Percentiles rank a stretch among this genome's conserved stretches.
Conservation (phyloP, 768 basidiomycete genomes). For the Boletus tomentosulus region DNA sequence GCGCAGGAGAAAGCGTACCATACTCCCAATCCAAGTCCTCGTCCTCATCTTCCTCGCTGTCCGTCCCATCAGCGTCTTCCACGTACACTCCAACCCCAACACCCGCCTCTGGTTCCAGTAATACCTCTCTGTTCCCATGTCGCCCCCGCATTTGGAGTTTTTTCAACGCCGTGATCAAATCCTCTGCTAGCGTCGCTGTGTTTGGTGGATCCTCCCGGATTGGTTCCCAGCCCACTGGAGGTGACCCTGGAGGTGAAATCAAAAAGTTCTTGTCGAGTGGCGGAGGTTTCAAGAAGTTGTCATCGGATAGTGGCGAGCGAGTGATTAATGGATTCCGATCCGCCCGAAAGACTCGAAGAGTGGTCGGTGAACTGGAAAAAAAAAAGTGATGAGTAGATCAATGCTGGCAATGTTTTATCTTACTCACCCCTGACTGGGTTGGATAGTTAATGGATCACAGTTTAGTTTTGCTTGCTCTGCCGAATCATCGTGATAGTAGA, state of each 20-base stretch:
- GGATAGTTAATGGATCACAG: slow-evolving; percentile 62
- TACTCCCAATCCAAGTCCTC: slow-evolving; percentile 58
- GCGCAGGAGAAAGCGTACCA: slow-evolving; percentile 42
- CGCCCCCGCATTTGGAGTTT: slow-evolving; percentile 58
- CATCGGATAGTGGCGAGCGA: slow-evolving; percentile 26
- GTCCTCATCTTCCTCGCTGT: slow-evolving; percentile 24
- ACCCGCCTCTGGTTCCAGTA: slow-evolving; percentile 65
- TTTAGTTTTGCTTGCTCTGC: slow-evolving; percentile 65
- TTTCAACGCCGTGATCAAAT: slow-evolving; percentile 76
- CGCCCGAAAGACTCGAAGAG: slow-evolving; percentile 68
- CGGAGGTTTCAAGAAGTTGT: slow-evolving; percentile 61
- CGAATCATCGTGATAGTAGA: slow-evolving; percentile 60
- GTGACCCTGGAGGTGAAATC: slow-evolving; percentile 96
- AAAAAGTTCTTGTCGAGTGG: slow-evolving; percentile 88
- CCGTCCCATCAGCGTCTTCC: slow-evolving; percentile 58
- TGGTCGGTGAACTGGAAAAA: slow-evolving; percentile 40
- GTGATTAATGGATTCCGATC: slow-evolving; percentile 62
- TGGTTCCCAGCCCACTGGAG: slow-evolving; percentile 95
- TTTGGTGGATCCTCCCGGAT: slow-evolving; percentile 91
- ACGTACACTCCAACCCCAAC: slow-evolving; percentile 76
- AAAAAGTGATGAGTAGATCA: slow-evolving; percentile 7
- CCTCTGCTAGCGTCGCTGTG: slow-evolving; percentile 73
- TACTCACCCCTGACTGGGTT: slow-evolving; percentile 50
- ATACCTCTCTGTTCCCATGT: slow-evolving; percentile 43
- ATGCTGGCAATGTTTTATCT: slow-evolving; percentile 3